phyloP scores from a whole-genome alignment of 1,284 basidiomycete species.

The Afroboletus lepidellus region DNA sequence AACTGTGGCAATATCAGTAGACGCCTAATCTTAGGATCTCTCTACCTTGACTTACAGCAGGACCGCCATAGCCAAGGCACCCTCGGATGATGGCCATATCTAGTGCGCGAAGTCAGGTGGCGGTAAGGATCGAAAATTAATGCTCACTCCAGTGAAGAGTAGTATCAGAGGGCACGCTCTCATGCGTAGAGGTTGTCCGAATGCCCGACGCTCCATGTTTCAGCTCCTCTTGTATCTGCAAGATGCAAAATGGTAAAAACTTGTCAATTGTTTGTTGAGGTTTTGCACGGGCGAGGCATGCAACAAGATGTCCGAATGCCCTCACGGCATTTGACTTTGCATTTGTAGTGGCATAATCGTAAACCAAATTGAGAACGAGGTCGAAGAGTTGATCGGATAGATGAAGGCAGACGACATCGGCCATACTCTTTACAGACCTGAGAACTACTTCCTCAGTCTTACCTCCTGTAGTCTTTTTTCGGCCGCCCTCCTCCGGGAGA shows the following conservation, averaged over 20 bases:
- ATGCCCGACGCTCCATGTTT: constrained; percentile 91
- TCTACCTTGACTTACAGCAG: constrained; percentile 45
- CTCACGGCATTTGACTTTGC: constrained; percentile 86
- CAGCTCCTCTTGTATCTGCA: constrained; percentile 85
- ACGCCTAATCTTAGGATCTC: neutral
- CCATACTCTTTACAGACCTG: constrained; percentile 78
- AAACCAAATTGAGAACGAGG: constrained; percentile 81
- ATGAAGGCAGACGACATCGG: constrained; percentile 85
- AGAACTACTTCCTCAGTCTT: constrained; percentile 85
- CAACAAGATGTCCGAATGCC: constrained; percentile 87
- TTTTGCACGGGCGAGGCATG: constrained; percentile 80
- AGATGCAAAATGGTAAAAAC: constrained; percentile 78
- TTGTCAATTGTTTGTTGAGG: constrained; percentile 77
- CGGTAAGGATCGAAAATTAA: constrained; percentile 6
- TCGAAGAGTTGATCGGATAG: constrained; percentile 88
- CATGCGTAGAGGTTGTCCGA: constrained; percentile 83
- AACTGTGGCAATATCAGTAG: constrained; percentile 44
- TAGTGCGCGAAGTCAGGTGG: constrained; percentile 27
- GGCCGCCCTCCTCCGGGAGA: constrained; percentile 90
- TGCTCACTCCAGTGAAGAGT: constrained; percentile 90
- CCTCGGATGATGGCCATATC: constrained; percentile 80
- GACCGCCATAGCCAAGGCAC: constrained; percentile 72
- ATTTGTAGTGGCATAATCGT: constrained; percentile 85
- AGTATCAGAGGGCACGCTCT: constrained; percentile 85
- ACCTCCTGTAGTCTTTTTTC: constrained; percentile 78